phyloP scores from a whole-genome alignment of 768 basidiomycete species.

The Russula dissimulans region DNA sequence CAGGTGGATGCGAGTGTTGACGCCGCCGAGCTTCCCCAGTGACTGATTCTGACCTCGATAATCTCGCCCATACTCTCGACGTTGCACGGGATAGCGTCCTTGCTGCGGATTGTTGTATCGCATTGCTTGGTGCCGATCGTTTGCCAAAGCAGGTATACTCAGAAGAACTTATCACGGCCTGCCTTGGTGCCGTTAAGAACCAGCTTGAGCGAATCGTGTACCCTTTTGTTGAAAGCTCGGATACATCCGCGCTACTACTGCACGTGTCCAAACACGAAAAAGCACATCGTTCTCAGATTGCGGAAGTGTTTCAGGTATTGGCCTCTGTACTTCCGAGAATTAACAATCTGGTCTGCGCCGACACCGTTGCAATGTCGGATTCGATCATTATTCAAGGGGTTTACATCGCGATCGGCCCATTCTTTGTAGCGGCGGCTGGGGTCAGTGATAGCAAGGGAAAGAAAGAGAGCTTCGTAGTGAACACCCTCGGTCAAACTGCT shows the following conservation, averaged over 20 bases:
- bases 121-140: conserved; percentile 67
- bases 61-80: conserved; percentile 44
- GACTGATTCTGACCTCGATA: conserved; percentile 42
- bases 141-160: conserved; percentile 93
- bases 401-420: conserved; percentile 89
- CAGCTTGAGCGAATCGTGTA: conserved; percentile 73
- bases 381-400: conserved; percentile 85
- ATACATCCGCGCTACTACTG: conserved; percentile 41
- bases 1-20: conserved; percentile 22
- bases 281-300: conserved; percentile 40
- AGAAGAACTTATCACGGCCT: conserved; percentile 80
- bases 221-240: conserved; percentile 72
- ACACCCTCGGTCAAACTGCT: conserved; percentile 65
- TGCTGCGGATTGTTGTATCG: conserved; percentile 78
- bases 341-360: conserved; percentile 61
- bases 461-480: conserved; percentile 50
- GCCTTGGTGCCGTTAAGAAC: conserved; percentile 70
- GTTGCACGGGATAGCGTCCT: conserved; percentile 62
- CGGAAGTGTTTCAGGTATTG: conserved; percentile 66
- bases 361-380: conserved; percentile 76
- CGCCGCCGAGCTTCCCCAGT: conserved; percentile 23
- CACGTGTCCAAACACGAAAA: conserved; percentile 36
- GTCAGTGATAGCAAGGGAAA: conserved; percentile 49
- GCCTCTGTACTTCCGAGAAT: conserved; percentile 67
- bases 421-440: conserved; percentile 73